Evolutionary conservation across 2,329 filamentous ascomycete genomes (phyloP), one percentile per base, ranked within the genome.

Genomic region (Colletotrichum noveboracense): DNA sequence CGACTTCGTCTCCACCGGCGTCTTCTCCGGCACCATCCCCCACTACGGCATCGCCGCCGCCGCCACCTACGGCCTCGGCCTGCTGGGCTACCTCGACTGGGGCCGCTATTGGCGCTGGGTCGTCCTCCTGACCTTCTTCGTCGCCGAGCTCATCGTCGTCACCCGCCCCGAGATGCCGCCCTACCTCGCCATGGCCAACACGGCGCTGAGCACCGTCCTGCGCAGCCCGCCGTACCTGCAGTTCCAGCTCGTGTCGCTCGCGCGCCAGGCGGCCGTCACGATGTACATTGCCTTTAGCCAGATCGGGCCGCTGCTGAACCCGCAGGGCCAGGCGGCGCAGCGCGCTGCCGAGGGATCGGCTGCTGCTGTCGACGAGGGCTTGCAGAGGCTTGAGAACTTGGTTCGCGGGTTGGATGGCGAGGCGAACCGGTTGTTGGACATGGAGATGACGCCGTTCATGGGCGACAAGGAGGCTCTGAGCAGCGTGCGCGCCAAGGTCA

Each of bases 251-350:
- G 90, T 98, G 73, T 86, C 89, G 16, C 90, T 98, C 8, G 91
- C 94, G 7, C 92, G 96, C 76, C 95, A 95, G 82, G 86, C 95
- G 26, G 92, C 93, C 18, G 87, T 98, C 67, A 96, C 95, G 3
- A 85, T 95, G 30, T 96, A 95, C 84, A 95, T 98, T 78, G 96
- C 95, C 66, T 91, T 98, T 74, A 93, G 93, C 7, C 95, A 98
- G 84, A 90, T 97, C 66, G 93, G 94, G 0, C 95, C 95, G 5
- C 86, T 95, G 6, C 84, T 95, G 14, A 84, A 85, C 81, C 78
- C 86, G 85, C 77, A 85, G 80, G 78, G 82, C 72, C 77, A 82
- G 80, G 70, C 83, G 78, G 78, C 81, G 24, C 80, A 78, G 24
- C 68, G 72, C 38, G 80, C 75, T 10, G 36, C 79, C 75, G 77